Evolutionary conservation across 2,329 filamentous ascomycete species (phyloP), one percentile per base, ranked within the genome.

Genomic region (Xylariaceae sp.): DNA sequence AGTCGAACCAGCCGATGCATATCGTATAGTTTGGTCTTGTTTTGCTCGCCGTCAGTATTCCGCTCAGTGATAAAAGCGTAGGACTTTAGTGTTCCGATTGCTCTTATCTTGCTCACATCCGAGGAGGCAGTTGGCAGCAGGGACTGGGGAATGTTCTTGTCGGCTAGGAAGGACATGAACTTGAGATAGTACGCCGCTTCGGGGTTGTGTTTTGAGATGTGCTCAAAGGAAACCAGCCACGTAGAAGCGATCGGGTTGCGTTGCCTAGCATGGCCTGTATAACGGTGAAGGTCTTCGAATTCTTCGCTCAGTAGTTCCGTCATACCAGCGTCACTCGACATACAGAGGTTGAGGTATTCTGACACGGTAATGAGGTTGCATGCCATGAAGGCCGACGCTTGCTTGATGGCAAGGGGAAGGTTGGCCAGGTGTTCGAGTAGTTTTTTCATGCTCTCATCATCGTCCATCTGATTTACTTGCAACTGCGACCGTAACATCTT

Each of bases 311-410:
- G 61, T 0, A 74, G 30, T 1, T 63, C 47, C 1, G 68, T 60
- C 17, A 67, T 18, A 3, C 51, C 57, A 2, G 60, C 18, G 11
- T 73, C 56, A 8, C 64, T 70, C 0, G 63, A 61, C 35, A 57
- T 45, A 30, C 62, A 73, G 17, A 66, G 57, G 0, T 60, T 11
- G 1, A 75, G 61, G 51, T 75, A 75, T 18, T 58, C 51, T 0
- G 57, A n/a, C 1, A 64, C 63, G 1, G 70, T 64, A 63, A 53
- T 34, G 30, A 10, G 13, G 5, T 49, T 54, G 1, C 9, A 30
- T 17, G 69, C 68, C 56, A 78, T 73, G 55, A 70, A 78, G 6
- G 70, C 67, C 1, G 70, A 68, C 15, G 74, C 74, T 53, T 75
- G 73, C 39, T 58, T 66, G 48, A 76, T 72, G 2, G 74, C 74